Evolutionary conservation across 148 eudicot genomes (phyloP), one percentile per base, ranked within the genome.

Genomic region (Rhododendron williamsianum): DNA sequence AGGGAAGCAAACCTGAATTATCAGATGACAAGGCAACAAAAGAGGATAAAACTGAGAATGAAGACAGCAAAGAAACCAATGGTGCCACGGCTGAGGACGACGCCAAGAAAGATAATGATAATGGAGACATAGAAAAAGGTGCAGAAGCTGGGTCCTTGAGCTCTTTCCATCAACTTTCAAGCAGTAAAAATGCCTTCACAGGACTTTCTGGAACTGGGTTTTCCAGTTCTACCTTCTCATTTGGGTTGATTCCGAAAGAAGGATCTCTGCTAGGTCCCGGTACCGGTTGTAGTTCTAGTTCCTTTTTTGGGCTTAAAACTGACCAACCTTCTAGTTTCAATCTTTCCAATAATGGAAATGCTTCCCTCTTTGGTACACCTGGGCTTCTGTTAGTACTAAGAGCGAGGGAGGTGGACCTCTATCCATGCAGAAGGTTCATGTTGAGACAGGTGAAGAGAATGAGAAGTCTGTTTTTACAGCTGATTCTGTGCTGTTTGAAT

Each of bases 401-500:
- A 89, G 86, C 10, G 98, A 92, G 87, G 91, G 86, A 76, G 84
- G 82, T 86, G 88, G 90, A 83, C 82, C 91, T 58, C 92, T 90
- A 23, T 27, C 95, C 21, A 88, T 90, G 93, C 92, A 88, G 78
- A 95, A 94, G 89, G 98, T 92, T 54, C 85, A 92, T 3, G 92
- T 92, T 36, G 98, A 95, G 86, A 97, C 99, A 30, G 99, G 99
- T 25, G 99, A 97, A 85, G 99, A 97, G 88, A 93, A 94, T 21
- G 99, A 95, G 86, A 92, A 92, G 76, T 88, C 94, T 5, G 93
- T 92, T 73, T 95, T 97, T 79, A 83, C 92, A 30, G 95, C 99
- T 81, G 98, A 97, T 84, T 93, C 98, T 82, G 90, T 89, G 83
- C 89, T 95, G 54, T 97, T 93, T 84, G 99, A 97, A 93, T 97